These are phyloP conservation scores for Moricandia moricandioides DNA, from an alignment of 345 rosid genomes.

Conservation along the genomic window DNA sequence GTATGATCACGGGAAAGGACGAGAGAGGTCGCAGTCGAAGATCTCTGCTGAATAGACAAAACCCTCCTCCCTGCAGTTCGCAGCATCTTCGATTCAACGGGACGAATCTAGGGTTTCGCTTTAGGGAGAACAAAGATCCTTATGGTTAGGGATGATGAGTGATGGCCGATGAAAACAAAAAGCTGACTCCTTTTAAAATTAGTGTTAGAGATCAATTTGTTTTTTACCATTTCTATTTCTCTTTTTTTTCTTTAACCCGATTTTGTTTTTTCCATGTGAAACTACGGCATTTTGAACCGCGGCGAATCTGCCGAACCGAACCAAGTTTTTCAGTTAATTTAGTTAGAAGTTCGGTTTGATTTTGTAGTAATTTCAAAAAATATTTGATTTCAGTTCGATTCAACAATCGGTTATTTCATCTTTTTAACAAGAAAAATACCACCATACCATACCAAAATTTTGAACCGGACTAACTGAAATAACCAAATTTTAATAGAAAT, in stretches of 20 bases:
- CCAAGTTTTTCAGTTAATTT: too few species aligned
- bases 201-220: conserved; percentile 12
- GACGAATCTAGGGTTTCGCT: conserved; percentile 36
- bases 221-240: not conserved
- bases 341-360: too few species aligned
- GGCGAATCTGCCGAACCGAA: too few species aligned
- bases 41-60: conserved; percentile 49
- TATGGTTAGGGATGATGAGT: conserved; percentile 9
- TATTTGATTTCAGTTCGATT: too few species aligned
- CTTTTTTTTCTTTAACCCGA: not conserved
- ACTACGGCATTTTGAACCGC: too few species aligned
- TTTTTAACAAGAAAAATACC: too few species aligned
- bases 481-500: too few species aligned
- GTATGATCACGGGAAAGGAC: conserved; percentile 39
- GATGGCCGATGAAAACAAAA: not conserved
- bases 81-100: conserved; percentile 51
- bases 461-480: too few species aligned
- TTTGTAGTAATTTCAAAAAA: too few species aligned
- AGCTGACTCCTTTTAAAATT: not conserved
- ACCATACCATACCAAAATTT: too few species aligned
- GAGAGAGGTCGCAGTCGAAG: conserved; percentile 44
- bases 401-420: too few species aligned
- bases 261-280: not conserved
- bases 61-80: conserved; percentile 74
- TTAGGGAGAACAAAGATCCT: not conserved